Evolutionary conservation across 495 filamentous ascomycete genomes (phyloP).

Genomic region (Aspergillus bertholletiae): DNA sequence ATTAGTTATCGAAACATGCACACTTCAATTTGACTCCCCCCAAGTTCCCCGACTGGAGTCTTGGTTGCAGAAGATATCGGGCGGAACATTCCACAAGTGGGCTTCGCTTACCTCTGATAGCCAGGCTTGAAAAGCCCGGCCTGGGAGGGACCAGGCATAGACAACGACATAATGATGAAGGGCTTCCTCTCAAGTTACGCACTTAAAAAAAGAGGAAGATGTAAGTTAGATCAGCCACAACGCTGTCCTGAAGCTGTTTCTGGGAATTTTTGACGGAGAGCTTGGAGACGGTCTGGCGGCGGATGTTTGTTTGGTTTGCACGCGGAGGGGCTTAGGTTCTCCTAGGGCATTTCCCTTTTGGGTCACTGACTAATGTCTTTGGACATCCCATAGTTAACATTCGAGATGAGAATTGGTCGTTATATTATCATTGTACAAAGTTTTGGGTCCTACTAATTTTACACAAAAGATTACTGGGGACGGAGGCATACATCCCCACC

Average conservation of each 20-base stretch:
- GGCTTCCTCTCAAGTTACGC: slow-evolving; percentile 23
- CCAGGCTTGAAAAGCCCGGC: slow-evolving; percentile 92
- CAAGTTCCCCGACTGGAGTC: background rate
- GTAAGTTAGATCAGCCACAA: slow-evolving; percentile 18
- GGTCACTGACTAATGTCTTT: background rate
- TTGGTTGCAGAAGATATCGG: slow-evolving; percentile 10
- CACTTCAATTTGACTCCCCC: background rate
- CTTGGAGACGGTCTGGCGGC: slow-evolving; percentile 32
- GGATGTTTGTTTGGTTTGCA: slow-evolving; percentile 46
- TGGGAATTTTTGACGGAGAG: slow-evolving; percentile 42
- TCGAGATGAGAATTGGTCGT: background rate
- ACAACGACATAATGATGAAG: slow-evolving; percentile 76
- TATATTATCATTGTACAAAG: background rate
- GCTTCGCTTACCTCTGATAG: slow-evolving; percentile 78
- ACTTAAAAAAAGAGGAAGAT: slow-evolving; percentile 21
- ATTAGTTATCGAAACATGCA: slow-evolving; percentile 6
- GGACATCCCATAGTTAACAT: background rate
- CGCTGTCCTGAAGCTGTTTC: slow-evolving; percentile 29
- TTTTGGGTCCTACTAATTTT: background rate
- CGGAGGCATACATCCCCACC: background rate
- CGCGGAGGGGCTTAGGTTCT: slow-evolving; percentile 23
- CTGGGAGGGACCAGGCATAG: slow-evolving; percentile 90
- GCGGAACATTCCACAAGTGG: slow-evolving; percentile 24
- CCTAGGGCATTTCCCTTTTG: slow-evolving; percentile 15
- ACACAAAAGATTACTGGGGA: background rate